Percentiles rank a stretch among this genome's conserved stretches.
Evolutionary conservation across 2,329 filamentous ascomycete genomes (phyloP).

Genomic region (Botrytis deweyae): DNA sequence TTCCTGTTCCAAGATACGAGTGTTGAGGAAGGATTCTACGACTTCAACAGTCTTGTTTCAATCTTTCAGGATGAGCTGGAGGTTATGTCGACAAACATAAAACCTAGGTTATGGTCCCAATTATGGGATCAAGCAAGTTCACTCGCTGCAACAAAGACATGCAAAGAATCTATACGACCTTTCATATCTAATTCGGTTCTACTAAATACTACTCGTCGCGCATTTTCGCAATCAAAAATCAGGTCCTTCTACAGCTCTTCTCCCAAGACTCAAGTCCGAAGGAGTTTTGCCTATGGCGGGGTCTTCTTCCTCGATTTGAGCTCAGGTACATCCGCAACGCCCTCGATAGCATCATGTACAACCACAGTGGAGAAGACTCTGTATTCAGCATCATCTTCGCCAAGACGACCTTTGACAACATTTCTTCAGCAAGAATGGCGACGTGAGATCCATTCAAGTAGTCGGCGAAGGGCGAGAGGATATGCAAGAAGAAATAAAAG

Average conservation of each 20-base stretch:
- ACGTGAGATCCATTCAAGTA: conserved; percentile 36
- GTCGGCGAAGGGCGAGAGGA: conserved; percentile 31
- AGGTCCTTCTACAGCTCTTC: conserved; percentile 38
- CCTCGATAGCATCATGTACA: conserved; percentile 33
- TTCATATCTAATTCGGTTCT: conserved; percentile 23
- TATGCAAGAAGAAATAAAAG: conserved; percentile 37
- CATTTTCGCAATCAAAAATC: conserved; percentile 29
- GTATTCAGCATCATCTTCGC: conserved; percentile 26
- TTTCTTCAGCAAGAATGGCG: conserved; percentile 33
- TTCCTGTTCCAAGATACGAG: neutral
- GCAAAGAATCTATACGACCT: conserved; percentile 23
- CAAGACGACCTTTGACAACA: conserved; percentile 24
- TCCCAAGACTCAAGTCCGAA: conserved; percentile 44
- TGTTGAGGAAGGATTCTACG: conserved; percentile 19
- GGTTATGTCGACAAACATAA: conserved; percentile 48
- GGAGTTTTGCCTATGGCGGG: conserved; percentile 55
- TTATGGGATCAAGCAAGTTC: conserved; percentile 40
- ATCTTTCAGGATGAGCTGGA: conserved; percentile 45
- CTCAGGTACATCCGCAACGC: conserved; percentile 42
- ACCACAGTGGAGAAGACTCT: conserved; percentile 31
- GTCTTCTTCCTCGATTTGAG: conserved; percentile 50
- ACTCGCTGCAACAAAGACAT: conserved; percentile 28
- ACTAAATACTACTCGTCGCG: conserved; percentile 24
- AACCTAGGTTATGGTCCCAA: conserved; percentile 48
- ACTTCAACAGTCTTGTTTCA: conserved; percentile 34